Percentiles rank a stretch among this genome's conserved stretches.
Evolutionary conservation across 495 filamentous ascomycete species (phyloP).

Genomic region (Podospora conica): DNA sequence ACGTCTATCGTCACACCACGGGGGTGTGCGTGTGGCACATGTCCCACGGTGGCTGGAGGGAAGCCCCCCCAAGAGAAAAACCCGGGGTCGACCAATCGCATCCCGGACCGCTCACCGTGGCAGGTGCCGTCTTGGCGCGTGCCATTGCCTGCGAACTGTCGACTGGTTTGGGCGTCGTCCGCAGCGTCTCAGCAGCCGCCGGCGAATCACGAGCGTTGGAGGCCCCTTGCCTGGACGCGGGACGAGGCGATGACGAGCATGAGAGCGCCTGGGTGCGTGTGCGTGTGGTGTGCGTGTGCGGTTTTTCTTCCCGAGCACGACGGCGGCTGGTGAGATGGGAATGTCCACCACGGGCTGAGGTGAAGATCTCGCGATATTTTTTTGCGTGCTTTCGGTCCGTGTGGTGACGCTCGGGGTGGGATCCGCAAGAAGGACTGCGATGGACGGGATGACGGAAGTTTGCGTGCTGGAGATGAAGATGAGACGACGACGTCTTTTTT

Average conservation of each 20-base stretch:
- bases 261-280: background rate
- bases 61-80: background rate
- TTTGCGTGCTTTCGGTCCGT: background rate
- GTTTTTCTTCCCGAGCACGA: background rate
- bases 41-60: background rate
- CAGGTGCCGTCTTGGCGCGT: slow-evolving; percentile 9
- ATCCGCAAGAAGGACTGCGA: background rate
- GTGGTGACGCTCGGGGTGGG: background rate
- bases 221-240: background rate
- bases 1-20: background rate
- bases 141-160: slow-evolving; percentile 5
- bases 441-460: background rate
- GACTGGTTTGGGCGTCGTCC: slow-evolving; percentile 10
- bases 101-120: background rate
- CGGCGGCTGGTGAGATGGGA: background rate
- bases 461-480: background rate
- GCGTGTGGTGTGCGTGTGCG: too few relatives aligned
- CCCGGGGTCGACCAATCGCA: background rate
- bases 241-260: background rate
- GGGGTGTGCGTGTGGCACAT: background rate
- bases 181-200: slow-evolving; percentile 11
- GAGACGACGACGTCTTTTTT: background rate
- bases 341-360: background rate
- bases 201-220: slow-evolving; percentile 1
- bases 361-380: background rate